These are phyloP conservation scores for Piromyces finnis DNA, from an alignment of 192 early-diverging fungal genomes.

Conservation along the genomic window DNA sequence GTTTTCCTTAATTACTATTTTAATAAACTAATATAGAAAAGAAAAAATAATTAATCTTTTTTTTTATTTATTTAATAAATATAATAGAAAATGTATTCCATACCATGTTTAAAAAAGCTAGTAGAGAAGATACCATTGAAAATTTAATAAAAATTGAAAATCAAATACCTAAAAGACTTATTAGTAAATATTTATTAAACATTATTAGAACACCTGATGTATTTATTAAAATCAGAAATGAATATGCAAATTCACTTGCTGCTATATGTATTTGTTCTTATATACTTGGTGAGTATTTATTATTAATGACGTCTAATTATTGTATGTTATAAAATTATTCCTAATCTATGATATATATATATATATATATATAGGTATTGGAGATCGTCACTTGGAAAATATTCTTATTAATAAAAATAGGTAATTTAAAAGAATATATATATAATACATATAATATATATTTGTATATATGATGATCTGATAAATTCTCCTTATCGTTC, in stretches of 20 bases:
- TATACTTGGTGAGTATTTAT: slow-evolving; percentile 26
- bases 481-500: too few relatives aligned
- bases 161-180: slow-evolving; percentile 16
- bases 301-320: too few relatives aligned
- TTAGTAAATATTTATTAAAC: slow-evolving; percentile 30
- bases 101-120: slow-evolving; percentile 24
- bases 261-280: slow-evolving; percentile 54
- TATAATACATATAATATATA: too few relatives aligned
- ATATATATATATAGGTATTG: too few relatives aligned
- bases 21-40: too few relatives aligned
- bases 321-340: too few relatives aligned
- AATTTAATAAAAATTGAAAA: slow-evolving; percentile 21
- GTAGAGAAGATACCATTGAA: slow-evolving; percentile 21
- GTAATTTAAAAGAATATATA: too few relatives aligned
- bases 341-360: too few relatives aligned
- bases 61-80: not conserved
- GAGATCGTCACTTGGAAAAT: slow-evolving; percentile 66
- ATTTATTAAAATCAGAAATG: slow-evolving; percentile 41
- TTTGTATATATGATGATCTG: too few relatives aligned
- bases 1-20: too few relatives aligned
- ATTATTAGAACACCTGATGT: slow-evolving; percentile 52
- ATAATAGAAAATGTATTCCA: not conserved
- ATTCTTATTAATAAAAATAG: slow-evolving; percentile 46
- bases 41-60: too few relatives aligned
- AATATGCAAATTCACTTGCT: slow-evolving; percentile 50